These are phyloP conservation scores for Nicotiana tomentosiformis DNA, from an alignment of 257 asterid species.

Conservation along the genomic window DNA sequence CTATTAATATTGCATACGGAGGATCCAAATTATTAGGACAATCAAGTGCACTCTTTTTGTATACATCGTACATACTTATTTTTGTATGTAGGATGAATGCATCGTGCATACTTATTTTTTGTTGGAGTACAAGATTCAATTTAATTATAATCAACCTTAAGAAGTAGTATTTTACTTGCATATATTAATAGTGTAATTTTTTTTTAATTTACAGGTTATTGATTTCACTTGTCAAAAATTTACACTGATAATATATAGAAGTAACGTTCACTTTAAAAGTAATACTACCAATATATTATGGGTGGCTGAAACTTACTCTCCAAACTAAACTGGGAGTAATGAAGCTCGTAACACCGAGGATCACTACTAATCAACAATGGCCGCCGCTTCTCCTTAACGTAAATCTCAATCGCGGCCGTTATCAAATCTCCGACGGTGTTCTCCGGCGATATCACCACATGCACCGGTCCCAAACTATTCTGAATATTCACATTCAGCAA, in stretches of 20 bases:
- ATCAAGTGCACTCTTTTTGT: no score
- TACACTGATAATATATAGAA: not conserved
- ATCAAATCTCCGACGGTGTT: constrained; percentile 44
- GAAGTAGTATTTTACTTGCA: no score
- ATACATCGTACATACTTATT: no score
- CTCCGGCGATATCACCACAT: constrained; percentile 54
- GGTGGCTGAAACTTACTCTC: constrained; percentile 31
- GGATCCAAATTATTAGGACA: no score
- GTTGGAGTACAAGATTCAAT: no score
- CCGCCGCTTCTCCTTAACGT: constrained; percentile 55
- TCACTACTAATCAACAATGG: constrained; percentile 34
- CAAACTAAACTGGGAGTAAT: constrained; percentile 48
- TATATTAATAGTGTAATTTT: no score
- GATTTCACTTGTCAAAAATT: no score
- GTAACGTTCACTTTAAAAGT: not conserved
- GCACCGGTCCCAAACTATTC: constrained; percentile 50
- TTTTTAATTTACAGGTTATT: no score
- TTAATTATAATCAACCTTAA: no score
- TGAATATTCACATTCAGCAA: constrained; percentile 46
- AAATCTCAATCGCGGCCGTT: constrained; percentile 38
- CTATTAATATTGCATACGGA: no score
- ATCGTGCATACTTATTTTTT: no score
- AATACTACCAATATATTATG: not conserved
- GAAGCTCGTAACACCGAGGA: constrained; percentile 41
- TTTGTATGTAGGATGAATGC: no score